Evolutionary conservation across 106 monocot genomes (phyloP), one percentile per base, ranked within the genome.

Genomic region (Chionographis japonica): DNA sequence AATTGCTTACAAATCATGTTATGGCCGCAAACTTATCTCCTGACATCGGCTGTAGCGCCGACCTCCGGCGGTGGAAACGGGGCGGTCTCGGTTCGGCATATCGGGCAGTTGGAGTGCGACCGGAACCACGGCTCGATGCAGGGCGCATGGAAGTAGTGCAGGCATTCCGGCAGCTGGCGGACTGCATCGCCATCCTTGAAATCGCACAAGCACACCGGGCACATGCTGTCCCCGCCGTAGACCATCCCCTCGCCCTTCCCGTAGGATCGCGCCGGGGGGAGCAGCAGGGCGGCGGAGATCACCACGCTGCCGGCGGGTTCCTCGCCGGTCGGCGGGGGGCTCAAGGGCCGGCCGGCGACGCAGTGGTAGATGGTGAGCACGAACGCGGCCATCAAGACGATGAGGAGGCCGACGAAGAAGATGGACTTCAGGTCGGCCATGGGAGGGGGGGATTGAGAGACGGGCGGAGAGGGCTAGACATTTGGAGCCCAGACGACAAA

Each of bases 81-180:
- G 37, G 66, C 27, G 36, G 66, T 38, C 36, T 53, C 66, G 37
- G 66, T 50, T 12, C 66, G 66, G 66, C 66, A 66, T 9, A 66
- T 6, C 8, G 66, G 66, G 53, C 66, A 66, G 37, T 35, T 66
- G 14, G 66, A 19, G 66, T 36, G 51, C 12, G 51, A 16, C 19
- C 66, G 13, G 6, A 66, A 50, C 66, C 66, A 66, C 36, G 37
- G 15, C 7, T 52, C 66, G 12, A 66, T 66, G 52, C 66, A 66
- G 12, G 36, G 46, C 1, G 12, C 66, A 37, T 66, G 66, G 53
- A 37, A 66, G 66, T 53, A 66, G 53, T 66, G 66, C 52, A 38
- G 3, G 66, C 66, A 66, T 36, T 53, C 66, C 7, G 66, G 66
- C 2, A 66, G 52, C 66, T 51, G 46, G 7, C 66, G 66, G 12